Percentiles rank a stretch among this genome's conserved stretches.
Evolutionary conservation across 2,329 filamentous ascomycete genomes (phyloP).

Genomic region (Didymella arachidicola): DNA sequence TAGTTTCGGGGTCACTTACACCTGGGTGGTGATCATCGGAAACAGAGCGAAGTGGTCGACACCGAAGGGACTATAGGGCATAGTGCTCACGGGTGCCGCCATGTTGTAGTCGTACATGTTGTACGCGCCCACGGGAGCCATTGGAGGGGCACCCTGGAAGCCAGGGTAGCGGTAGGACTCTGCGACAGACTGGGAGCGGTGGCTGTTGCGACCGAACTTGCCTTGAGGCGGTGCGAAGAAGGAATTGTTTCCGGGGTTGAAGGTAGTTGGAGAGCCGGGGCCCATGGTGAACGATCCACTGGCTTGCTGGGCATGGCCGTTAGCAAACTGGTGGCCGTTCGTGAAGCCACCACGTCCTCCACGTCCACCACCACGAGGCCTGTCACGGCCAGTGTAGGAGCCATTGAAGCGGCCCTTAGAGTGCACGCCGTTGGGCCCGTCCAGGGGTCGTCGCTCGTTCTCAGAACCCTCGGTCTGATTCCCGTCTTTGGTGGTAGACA

Average conservation of each 20-base stretch:
- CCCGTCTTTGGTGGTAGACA: constrained; percentile 43
- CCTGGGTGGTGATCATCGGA: constrained; percentile 66
- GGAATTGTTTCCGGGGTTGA: constrained; percentile 45
- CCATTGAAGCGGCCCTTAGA: constrained; percentile 42
- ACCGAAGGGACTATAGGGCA: constrained; percentile 66
- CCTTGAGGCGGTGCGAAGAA: constrained; percentile 42
- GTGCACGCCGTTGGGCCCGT: constrained; percentile 41
- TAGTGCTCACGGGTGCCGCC: constrained; percentile 64
- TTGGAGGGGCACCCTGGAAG: constrained; percentile 47
- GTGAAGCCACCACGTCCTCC: constrained; percentile 53
- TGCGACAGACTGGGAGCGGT: constrained; percentile 69
- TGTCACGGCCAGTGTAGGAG: constrained; percentile 53
- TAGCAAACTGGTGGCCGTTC: constrained; percentile 51
- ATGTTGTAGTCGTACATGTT: constrained; percentile 65
- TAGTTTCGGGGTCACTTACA: constrained; percentile 52
- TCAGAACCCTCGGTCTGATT: constrained; percentile 48
- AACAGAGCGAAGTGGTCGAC: constrained; percentile 65
- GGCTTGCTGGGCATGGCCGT: constrained; percentile 49
- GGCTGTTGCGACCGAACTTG: constrained; percentile 59
- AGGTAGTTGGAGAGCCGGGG: constrained; percentile 47
- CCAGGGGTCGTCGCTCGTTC: constrained; percentile 43
- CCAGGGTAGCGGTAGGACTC: constrained; percentile 57
- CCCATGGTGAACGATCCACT: constrained; percentile 47
- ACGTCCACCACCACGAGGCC: constrained; percentile 58
- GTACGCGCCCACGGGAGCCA: constrained; percentile 58